Evolutionary conservation across 2,329 filamentous ascomycete species (phyloP).

Genomic region (Emmonsiellopsis sp.): DNA sequence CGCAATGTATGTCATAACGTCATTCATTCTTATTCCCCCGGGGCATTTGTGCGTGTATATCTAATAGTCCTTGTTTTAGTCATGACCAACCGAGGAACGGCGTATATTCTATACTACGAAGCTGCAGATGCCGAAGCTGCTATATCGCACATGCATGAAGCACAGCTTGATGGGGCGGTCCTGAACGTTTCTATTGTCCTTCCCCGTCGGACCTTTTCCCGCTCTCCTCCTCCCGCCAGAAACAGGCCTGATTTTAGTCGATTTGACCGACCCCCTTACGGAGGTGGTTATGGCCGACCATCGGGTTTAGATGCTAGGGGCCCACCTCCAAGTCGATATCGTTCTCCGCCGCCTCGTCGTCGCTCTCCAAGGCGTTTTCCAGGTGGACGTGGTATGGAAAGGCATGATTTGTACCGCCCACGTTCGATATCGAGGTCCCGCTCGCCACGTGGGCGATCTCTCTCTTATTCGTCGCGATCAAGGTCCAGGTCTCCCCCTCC

Average conservation of each 20-base stretch:
- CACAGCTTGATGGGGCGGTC: conserved; percentile 74
- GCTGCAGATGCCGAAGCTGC: conserved; percentile 75
- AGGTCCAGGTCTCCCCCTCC: conserved; percentile 34
- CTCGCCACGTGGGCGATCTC: conserved; percentile 25
- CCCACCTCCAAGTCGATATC: conserved; percentile 17
- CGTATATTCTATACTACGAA: conserved; percentile 76
- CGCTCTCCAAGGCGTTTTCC: conserved; percentile 27
- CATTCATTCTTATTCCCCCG: background rate
- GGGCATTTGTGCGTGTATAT: conserved; percentile 1
- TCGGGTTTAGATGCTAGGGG: conserved; percentile 13
- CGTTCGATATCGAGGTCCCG: conserved; percentile 44
- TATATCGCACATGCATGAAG: conserved; percentile 95
- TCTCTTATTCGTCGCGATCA: conserved; percentile 28
- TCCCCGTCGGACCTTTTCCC: conserved; percentile 71
- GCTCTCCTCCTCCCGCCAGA: conserved; percentile 63
- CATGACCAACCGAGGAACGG: conserved; percentile 83
- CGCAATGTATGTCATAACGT: conserved; percentile 54
- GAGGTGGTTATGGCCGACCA: conserved; percentile 23
- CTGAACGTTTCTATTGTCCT: conserved; percentile 85
- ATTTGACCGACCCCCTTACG: conserved; percentile 27
- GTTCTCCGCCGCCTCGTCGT: conserved; percentile 23
- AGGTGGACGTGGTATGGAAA: conserved; percentile 36
- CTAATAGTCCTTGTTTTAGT: conserved; percentile 40
- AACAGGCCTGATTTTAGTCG: conserved; percentile 51
- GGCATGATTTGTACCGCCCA: conserved; percentile 50